Evolutionary conservation across 352 stramenopile species (phyloP), one percentile per base, ranked within the genome.

Genomic region (Phytopythium oedochilum): DNA sequence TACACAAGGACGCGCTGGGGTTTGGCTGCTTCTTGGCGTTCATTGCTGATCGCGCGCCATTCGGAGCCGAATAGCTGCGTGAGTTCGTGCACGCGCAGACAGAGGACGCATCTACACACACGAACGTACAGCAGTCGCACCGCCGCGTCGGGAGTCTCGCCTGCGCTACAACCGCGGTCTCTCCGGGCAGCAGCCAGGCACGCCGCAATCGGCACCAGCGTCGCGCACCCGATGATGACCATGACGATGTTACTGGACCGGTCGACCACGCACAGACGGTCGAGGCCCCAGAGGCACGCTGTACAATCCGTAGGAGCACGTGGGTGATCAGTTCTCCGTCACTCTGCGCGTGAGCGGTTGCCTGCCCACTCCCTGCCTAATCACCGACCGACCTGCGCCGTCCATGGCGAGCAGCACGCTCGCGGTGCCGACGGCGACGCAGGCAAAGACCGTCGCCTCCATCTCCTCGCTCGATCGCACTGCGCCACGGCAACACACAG

Each of bases 371-470:
- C n/a, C 43, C n/a, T 4, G 7, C 15, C 20, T 22, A 2, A 23
- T 9, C 11, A 20, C 12, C 15, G 39, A 45, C 23, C 10, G 35
- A 87, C 77, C 60, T 49, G 64, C 59, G 5, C 78, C 78, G 46
- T 79, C 66, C 23, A 71, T 32, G 42, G 68, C 64, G 9, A 88
- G 63, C 26, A 86, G 58, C 22, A 71, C 46, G 25, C 73, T 76
- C 28, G 63, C 60, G 29, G 79, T 38, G 26, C 71, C 71, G 4
- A 85, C 59, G 11, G 62, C 60, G 35, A 83, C 42, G 44, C 71
- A 86, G 38, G 72, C 71, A 47, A 86, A 75, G 38, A 88, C 70
- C n/a, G 78, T 83, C 57, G 64, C 22, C 63, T 86, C 75, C 75
- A 85, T 86, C 18, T 20, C 22, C 15, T 29, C 9, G 5, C 29